These are phyloP conservation scores for Pseudonitzschia pungens DNA, from an alignment of 108 stramenopile genomes.

Conservation along the genomic window DNA sequence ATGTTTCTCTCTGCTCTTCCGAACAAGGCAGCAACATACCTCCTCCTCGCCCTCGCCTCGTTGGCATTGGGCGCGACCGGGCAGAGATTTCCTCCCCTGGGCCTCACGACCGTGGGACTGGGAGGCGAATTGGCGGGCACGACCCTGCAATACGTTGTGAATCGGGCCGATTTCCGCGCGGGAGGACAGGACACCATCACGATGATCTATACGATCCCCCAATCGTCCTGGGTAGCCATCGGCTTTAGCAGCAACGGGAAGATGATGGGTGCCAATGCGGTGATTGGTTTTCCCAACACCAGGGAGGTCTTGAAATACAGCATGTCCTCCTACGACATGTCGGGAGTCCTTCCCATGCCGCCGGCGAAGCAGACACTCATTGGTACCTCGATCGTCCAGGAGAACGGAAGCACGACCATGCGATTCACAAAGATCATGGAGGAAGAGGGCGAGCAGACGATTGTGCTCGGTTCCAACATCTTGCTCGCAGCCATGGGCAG, in stretches of 20 bases:
- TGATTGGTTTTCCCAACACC: conserved; percentile 56
- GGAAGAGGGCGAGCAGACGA: conserved; percentile 49
- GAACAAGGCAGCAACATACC: not conserved
- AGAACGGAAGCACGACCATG: conserved; percentile 44
- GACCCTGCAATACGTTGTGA: conserved; percentile 19
- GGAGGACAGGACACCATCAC: conserved; percentile 32
- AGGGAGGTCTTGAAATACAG: conserved; percentile 47
- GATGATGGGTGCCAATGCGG: conserved; percentile 54
- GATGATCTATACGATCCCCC: conserved; percentile 24
- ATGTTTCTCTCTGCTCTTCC: not conserved
- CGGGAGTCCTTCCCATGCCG: conserved; percentile 37
- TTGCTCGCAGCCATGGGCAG: conserved; percentile 54
- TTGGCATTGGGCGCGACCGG: not conserved
- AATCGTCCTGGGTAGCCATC: conserved; percentile 46
- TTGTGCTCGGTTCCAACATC: conserved; percentile 38
- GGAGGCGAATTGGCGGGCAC: conserved; percentile 14
- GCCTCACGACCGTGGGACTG: not conserved
- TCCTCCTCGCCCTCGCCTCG: not conserved
- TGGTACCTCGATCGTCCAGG: conserved; percentile 42
- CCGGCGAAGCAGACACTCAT: conserved; percentile 54
- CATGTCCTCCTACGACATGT: conserved; percentile 22
- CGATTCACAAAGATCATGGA: conserved; percentile 62
- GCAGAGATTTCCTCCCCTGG: not conserved
- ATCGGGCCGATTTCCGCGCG: conserved; percentile 23
- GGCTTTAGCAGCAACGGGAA: conserved; percentile 29